These are phyloP conservation scores for Auricularia heimuer DNA, from an alignment of 768 basidiomycete species.

Conservation along the genomic window DNA sequence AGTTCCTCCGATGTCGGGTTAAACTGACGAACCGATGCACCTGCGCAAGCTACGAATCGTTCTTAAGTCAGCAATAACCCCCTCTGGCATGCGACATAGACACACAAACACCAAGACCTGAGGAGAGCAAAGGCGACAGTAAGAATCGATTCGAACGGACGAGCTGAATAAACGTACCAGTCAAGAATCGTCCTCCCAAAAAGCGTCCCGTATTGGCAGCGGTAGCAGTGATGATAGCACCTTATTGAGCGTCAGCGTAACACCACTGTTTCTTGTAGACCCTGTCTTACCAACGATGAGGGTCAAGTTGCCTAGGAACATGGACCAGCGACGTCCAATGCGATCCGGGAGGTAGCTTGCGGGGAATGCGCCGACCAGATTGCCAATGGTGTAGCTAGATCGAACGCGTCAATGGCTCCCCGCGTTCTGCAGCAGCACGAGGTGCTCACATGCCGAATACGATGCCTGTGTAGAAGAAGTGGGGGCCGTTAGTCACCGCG, in stretches of 20 bases:
- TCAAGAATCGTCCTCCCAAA: conserved; percentile 42
- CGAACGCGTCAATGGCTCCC: neutral
- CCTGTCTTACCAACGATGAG: conserved; percentile 28
- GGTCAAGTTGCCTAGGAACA: conserved; percentile 39
- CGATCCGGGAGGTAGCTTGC: neutral
- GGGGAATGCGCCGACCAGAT: neutral
- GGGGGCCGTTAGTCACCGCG: neutral
- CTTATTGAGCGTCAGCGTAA: no score
- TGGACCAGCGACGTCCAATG: conserved; percentile 31
- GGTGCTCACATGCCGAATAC: conserved; percentile 47
- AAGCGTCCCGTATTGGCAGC: conserved; percentile 30
- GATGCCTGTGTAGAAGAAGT: conserved; percentile 21
- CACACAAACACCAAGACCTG: neutral
- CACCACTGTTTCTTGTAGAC: no score
- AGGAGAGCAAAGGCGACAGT: neutral
- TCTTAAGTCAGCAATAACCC: neutral
- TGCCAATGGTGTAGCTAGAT: conserved; percentile 1
- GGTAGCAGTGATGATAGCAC: conserved; percentile 37
- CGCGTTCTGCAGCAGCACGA: conserved; percentile 4
- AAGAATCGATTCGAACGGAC: no score
- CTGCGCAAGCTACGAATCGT: conserved; percentile 17
- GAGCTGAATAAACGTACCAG: conserved; percentile 24
- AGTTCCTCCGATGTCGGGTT: no score
- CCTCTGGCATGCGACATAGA: neutral
- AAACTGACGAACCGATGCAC: conserved; percentile 6